Evolutionary conservation across 2,329 filamentous ascomycete genomes (phyloP).

Genomic region (Sordariomycetes sp.): DNA sequence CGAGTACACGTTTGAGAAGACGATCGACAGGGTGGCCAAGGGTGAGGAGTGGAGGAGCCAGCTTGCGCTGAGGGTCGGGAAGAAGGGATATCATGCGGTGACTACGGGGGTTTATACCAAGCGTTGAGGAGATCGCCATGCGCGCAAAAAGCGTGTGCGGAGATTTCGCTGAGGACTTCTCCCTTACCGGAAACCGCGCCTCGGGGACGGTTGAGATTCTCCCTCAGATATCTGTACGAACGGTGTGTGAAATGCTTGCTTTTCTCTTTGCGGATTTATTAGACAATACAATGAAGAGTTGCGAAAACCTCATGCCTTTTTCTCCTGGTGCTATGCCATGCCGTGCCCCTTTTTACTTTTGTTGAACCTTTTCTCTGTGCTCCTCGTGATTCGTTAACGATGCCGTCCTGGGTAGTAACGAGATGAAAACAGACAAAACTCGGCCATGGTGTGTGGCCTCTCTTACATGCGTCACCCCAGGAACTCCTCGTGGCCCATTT

Average conservation of each 20-base stretch:
- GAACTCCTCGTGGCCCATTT: slow-evolving; percentile 15
- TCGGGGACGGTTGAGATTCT: too few species aligned
- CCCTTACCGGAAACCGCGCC: too few species aligned
- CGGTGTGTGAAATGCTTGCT: too few species aligned
- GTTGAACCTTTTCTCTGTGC: too few species aligned
- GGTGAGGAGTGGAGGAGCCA: slow-evolving; percentile 29
- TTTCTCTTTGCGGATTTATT: too few species aligned
- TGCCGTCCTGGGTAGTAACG: neutral
- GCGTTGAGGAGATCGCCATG: too few species aligned
- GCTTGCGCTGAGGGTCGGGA: slow-evolving; percentile 27
- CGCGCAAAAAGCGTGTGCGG: slow-evolving; percentile 5
- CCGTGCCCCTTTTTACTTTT: too few species aligned
- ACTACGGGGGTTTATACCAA: slow-evolving; percentile 33
- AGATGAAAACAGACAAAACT: neutral
- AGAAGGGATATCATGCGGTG: slow-evolving; percentile 32
- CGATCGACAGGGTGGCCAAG: slow-evolving; percentile 20
- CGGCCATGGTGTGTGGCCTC: neutral
- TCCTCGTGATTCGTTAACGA: slow-evolving; percentile 1
- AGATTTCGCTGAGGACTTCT: neutral
- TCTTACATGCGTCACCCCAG: neutral
- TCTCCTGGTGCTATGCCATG: too few species aligned
- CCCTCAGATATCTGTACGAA: too few species aligned
- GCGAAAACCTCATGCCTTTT: too few species aligned
- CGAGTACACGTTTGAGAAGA: slow-evolving; percentile 26
- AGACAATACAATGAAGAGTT: too few species aligned